Conservation (phyloP, 192 early-diverging fungal species). For the Kappamyces sp. region DNA sequence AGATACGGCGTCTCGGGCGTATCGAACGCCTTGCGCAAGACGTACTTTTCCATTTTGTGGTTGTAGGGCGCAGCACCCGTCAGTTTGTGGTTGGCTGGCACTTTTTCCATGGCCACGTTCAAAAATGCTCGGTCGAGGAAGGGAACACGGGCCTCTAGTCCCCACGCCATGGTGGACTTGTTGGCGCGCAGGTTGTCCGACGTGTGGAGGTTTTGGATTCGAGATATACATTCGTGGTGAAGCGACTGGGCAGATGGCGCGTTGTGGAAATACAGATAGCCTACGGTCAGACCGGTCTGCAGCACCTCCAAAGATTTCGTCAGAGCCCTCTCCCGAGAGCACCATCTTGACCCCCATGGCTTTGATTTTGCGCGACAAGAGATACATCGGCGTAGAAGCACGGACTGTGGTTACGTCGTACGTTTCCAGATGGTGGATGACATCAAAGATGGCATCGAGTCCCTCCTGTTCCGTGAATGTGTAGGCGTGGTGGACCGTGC, state of each 20-base stretch:
- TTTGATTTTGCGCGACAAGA: slow-evolving; percentile 95
- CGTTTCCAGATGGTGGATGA: slow-evolving; percentile 96
- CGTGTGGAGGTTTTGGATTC: slow-evolving; percentile 96
- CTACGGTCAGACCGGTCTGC: slow-evolving; percentile 19
- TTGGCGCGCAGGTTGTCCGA: slow-evolving; percentile 96
- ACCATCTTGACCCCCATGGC: slow-evolving; percentile 99
- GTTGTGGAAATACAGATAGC: slow-evolving; percentile 96
- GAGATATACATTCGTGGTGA: slow-evolving; percentile 84
- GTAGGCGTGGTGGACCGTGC: slow-evolving; percentile 91
- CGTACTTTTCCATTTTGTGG: slow-evolving; percentile 85
- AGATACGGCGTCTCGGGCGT: slow-evolving; percentile 78
- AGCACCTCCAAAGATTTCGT: slow-evolving; percentile 89
- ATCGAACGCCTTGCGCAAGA: slow-evolving; percentile 94
- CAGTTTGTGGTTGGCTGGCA: slow-evolving; percentile 79
- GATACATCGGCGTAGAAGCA: slow-evolving; percentile 99
- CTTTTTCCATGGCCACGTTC: slow-evolving; percentile 79
- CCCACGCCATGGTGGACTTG: slow-evolving; percentile 99
- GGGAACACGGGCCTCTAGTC: slow-evolving; percentile 95
- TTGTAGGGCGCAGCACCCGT: slow-evolving; percentile 58
- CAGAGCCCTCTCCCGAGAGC: slow-evolving; percentile 89
- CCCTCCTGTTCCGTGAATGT: slow-evolving; percentile 96
- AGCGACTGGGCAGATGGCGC: slow-evolving; percentile 76
- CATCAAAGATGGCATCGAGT: slow-evolving; percentile 88
- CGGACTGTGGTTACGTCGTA: slow-evolving; percentile 98
- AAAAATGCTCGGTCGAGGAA: slow-evolving; percentile 93